Evolutionary conservation across 176 grass and related monocot species (phyloP).

Genomic region (Oryza officinalis): DNA sequence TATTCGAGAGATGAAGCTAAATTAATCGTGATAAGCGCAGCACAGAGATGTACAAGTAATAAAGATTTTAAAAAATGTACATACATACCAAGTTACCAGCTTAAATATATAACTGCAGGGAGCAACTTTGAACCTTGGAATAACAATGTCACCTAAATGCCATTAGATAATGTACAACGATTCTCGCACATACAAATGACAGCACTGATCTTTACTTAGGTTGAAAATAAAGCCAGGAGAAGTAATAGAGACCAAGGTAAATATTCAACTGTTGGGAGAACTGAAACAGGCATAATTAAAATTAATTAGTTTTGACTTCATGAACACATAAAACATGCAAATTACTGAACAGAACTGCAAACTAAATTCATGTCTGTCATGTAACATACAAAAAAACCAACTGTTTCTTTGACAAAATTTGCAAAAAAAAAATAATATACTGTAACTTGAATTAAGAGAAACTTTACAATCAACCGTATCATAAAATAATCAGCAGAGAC

Average conservation of each 20-base stretch:
- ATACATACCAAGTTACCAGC: neutral
- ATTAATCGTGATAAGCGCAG: neutral
- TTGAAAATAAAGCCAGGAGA: neutral
- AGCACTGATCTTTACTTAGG: neutral
- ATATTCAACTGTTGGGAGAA: neutral
- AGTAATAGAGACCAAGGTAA: neutral
- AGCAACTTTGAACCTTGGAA: neutral
- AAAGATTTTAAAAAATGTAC: slow-evolving; percentile 9
- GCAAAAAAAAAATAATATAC: neutral
- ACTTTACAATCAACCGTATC: neutral
- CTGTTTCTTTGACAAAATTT: neutral
- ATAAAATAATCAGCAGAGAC: neutral
- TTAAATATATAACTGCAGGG: neutral
- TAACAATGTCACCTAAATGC: neutral
- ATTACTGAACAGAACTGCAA: no score
- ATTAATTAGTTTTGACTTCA: neutral
- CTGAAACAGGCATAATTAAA: neutral
- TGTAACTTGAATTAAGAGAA: neutral
- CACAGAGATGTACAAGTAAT: neutral
- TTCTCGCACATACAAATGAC: neutral
- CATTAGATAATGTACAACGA: neutral
- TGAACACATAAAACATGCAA: neutral
- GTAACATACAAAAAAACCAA: neutral
- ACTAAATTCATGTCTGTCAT: neutral
- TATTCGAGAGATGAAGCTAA: neutral